phyloP scores from a whole-genome alignment of 2,329 filamentous ascomycete species.

The Pestalotiopsis sp. region DNA sequence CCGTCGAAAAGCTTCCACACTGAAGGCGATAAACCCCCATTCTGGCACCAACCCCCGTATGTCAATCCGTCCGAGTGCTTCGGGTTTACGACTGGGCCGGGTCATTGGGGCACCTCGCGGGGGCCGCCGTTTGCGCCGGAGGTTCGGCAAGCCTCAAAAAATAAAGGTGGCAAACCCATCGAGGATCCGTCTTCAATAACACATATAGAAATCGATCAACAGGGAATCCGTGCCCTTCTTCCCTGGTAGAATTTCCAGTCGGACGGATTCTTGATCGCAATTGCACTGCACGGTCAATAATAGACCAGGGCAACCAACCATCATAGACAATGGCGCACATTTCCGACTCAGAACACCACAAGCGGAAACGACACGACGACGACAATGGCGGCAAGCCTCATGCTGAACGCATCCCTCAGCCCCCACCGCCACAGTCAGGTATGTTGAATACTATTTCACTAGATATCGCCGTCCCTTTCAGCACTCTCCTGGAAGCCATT shows the following conservation, averaged over 20 bases:
- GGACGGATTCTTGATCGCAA: background rate
- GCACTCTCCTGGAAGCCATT: background rate
- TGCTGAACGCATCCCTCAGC: conserved; percentile 45
- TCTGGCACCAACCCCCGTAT: background rate
- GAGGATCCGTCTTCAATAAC: background rate
- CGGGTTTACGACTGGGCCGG: conserved; percentile 6
- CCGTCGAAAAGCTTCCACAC: background rate
- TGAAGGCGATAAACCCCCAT: background rate
- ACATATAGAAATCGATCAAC: background rate
- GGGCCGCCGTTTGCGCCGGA: conserved; percentile 6
- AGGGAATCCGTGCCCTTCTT: background rate
- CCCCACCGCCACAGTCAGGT: conserved; percentile 48
- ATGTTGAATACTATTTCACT: conserved; percentile 31
- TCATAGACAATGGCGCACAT: conserved; percentile 44
- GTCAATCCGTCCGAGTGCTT: conserved; percentile 5
- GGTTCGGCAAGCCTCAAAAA: conserved; percentile 6
- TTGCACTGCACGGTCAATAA: background rate
- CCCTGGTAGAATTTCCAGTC: background rate
- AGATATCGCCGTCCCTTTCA: background rate
- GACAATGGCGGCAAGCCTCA: conserved; percentile 43
- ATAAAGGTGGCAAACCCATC: background rate
- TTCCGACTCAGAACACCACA: conserved; percentile 40
- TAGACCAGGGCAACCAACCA: background rate
- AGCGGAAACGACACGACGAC: conserved; percentile 50
- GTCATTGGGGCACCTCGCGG: conserved; percentile 4